phyloP scores from a whole-genome alignment of 345 rosid genomes.

The Boechera stricta region DNA sequence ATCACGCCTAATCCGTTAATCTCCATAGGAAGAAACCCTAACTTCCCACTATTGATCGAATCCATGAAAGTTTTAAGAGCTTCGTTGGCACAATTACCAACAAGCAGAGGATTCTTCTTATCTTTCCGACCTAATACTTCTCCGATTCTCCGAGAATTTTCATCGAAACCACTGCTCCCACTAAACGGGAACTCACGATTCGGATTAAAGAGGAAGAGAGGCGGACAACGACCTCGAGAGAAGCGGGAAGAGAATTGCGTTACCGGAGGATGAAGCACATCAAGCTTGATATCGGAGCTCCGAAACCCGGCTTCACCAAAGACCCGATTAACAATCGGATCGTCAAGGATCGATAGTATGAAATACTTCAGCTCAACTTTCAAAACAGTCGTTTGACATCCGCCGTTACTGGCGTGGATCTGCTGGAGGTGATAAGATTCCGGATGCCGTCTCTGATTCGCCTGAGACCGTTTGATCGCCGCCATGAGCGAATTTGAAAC shows the following conservation, averaged over 20 bases:
- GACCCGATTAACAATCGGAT: constrained; percentile 69
- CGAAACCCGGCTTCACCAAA: constrained; percentile 67
- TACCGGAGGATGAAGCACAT: constrained; percentile 60
- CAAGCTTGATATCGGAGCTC: constrained; percentile 64
- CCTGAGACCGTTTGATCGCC: constrained; percentile 89
- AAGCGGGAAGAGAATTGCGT: constrained; percentile 46
- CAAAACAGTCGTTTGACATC: constrained; percentile 45
- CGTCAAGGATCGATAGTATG: constrained; percentile 66
- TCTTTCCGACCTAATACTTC: constrained; percentile 47
- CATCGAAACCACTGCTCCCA: constrained; percentile 44
- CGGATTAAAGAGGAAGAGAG: constrained; percentile 55
- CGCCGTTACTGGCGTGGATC: constrained; percentile 45
- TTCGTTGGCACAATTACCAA: constrained; percentile 60
- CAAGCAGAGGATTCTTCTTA: constrained; percentile 52
- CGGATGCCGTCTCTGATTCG: constrained; percentile 81
- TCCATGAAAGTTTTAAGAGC: constrained; percentile 56
- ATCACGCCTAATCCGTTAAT: constrained; percentile 46
- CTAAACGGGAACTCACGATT: constrained; percentile 44
- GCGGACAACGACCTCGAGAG: constrained; percentile 49
- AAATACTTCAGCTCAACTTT: constrained; percentile 66
- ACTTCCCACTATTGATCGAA: constrained; percentile 38
- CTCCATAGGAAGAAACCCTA: constrained; percentile 47
- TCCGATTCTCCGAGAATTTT: constrained; percentile 55
- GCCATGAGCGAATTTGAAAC: constrained; percentile 89
- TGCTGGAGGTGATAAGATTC: constrained; percentile 78